Evolutionary conservation across 345 rosid species (phyloP), one percentile per base, ranked within the genome.

Genomic region (Corchorus olitorius): DNA sequence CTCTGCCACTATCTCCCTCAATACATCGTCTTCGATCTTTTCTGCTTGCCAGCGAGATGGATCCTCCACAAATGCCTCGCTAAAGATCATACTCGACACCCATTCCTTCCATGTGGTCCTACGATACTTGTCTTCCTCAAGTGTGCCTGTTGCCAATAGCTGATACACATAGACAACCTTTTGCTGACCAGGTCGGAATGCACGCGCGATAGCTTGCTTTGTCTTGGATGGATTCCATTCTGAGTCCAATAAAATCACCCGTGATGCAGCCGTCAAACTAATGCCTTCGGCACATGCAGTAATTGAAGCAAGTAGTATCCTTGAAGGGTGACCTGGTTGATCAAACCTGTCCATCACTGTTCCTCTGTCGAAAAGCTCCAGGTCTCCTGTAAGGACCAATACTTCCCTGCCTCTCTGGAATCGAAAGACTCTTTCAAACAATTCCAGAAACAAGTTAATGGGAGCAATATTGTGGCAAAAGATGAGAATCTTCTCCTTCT

Each of bases 161-260:
- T 93, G 98, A 84, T 94, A 94, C 63, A 94, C 98, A 73, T 89
- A 93, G 3, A 94, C 97, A 56, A 89, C 80, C 89, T 93, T 94
- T 72, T 85, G 97, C 80, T 94, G 98, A 72, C 98, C 98, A 0
- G 97, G 98, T 60, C 97, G 84, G 67, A 91, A 93, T 1, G 98
- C 98, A 5, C 98, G 86, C 5, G 97, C 93, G 34, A 94, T 94
- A 22, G 98, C 98, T 78, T 93, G 98, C 85, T 91, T 94, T 14
- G 98, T 93, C 83, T 93, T 94, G 35, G 97, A 93, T 72, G 99
- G 99, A 83, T 93, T 96, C 99, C 98, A 93, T 69, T 92, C 97
- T 0, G 94, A 89, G 60, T 91, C 97, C 74, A 92, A 65, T 66
- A 93, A 72, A 60, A 96, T 92, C 10, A 96, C 97, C 52, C 94